A percentile compares a stretch with the other conserved stretches of the same genome.
Evolutionary conservation across 2,329 filamentous ascomycete genomes (phyloP).

Genomic region (Ramularia endophylla): DNA sequence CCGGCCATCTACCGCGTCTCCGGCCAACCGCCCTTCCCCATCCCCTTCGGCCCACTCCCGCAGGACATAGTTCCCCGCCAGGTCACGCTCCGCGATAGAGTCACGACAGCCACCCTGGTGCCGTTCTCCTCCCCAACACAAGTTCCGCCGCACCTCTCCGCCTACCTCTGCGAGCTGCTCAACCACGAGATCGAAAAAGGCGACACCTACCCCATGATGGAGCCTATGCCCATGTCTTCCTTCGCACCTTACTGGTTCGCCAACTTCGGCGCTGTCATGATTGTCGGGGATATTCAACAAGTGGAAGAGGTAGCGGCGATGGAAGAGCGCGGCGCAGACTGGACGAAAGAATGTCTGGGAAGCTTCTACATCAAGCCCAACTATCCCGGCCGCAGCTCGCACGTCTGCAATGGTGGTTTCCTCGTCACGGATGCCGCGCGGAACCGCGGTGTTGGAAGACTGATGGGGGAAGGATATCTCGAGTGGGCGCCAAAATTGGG

Average conservation of each 20-base stretch:
- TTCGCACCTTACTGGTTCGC: slow-evolving; percentile 88
- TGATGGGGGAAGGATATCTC: slow-evolving; percentile 49
- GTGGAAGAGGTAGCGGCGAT: slow-evolving; percentile 47
- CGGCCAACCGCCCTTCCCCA: slow-evolving; percentile 60
- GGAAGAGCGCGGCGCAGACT: slow-evolving; percentile 52
- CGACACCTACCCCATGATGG: slow-evolving; percentile 85
- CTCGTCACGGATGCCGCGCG: slow-evolving; percentile 43
- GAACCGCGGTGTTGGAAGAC: slow-evolving; percentile 45
- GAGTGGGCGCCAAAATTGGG: slow-evolving; percentile 55
- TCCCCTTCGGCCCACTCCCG: slow-evolving; percentile 58
- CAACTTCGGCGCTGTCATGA: slow-evolving; percentile 83
- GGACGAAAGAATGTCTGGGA: slow-evolving; percentile 74
- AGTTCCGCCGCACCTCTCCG: slow-evolving; percentile 68
- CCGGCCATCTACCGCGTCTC: slow-evolving; percentile 65
- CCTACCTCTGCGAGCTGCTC: slow-evolving; percentile 75
- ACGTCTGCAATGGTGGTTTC: slow-evolving; percentile 67
- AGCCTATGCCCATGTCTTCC: slow-evolving; percentile 64
- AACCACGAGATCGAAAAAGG: slow-evolving; percentile 89
- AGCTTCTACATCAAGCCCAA: slow-evolving; percentile 95
- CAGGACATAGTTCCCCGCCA: slow-evolving; percentile 64
- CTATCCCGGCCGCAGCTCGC: slow-evolving; percentile 83
- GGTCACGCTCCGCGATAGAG: slow-evolving; percentile 75
- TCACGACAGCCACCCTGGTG: slow-evolving; percentile 76
- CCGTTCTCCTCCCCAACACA: slow-evolving; percentile 72
- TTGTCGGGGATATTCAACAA: slow-evolving; percentile 66